phyloP scores from a whole-genome alignment of 306 rosid species.

The Corylus avellana region DNA sequence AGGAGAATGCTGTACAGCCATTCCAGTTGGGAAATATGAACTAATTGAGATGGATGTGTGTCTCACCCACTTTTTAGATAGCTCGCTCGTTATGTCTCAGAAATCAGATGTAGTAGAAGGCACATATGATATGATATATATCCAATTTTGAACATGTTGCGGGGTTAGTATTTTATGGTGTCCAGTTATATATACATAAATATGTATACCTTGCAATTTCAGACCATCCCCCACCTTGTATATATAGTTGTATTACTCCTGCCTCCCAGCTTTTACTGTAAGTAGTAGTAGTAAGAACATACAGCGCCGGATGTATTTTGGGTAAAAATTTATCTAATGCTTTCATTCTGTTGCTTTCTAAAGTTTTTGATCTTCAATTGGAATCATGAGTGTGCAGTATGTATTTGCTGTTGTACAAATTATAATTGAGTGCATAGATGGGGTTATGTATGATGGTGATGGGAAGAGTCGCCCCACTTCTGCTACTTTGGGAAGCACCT shows the following conservation, averaged over 20 bases:
- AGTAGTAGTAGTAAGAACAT: constrained; percentile 31
- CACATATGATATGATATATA: constrained; percentile 24
- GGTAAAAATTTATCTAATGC: constrained; percentile 31
- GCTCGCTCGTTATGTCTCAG: constrained; percentile 10
- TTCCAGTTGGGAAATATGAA: constrained; percentile 41
- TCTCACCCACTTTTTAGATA: constrained; percentile 29
- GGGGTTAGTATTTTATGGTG: constrained; percentile 41
- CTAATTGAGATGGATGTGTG: constrained; percentile 37
- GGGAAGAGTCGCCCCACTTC: background rate
- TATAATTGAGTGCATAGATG: background rate
- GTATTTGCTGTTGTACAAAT: background rate
- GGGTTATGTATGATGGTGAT: background rate
- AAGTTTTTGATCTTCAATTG: background rate
- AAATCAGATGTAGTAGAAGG: constrained; percentile 46
- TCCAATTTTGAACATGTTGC: constrained; percentile 53
- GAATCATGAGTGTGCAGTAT: too few relatives aligned
- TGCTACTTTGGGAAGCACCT: background rate
- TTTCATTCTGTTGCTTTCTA: background rate
- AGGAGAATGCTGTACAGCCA: constrained; percentile 40
- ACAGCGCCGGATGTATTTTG: constrained; percentile 25
- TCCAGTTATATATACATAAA: constrained; percentile 23
- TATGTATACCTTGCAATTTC: constrained; percentile 38
- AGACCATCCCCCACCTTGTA: constrained; percentile 46
- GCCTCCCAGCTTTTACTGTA: constrained; percentile 40
- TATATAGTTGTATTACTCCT: constrained; percentile 29